phyloP scores from a whole-genome alignment of 495 filamentous ascomycete genomes.

The Penicillium taxi region DNA sequence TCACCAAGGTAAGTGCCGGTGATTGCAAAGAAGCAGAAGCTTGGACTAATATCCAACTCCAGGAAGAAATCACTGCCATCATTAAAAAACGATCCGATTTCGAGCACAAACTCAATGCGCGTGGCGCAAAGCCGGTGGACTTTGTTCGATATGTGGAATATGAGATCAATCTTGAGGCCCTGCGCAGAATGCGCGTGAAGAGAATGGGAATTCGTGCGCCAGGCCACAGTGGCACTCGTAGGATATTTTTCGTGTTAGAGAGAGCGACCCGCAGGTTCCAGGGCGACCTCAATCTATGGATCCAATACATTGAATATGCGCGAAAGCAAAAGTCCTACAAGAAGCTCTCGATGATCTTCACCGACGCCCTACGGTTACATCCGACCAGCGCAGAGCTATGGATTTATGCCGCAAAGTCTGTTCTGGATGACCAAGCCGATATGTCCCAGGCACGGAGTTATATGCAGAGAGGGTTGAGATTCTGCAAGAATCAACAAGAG shows the following conservation, averaged over 20 bases:
- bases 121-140: conserved; percentile 64
- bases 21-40: conserved; percentile 2
- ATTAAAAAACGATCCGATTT: conserved; percentile 85
- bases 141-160: conserved; percentile 83
- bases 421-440: conserved; percentile 69
- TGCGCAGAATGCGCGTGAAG: conserved; percentile 73
- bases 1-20: conserved; percentile 51
- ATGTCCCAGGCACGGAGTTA: conserved; percentile 80
- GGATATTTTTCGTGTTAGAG: conserved; percentile 83
- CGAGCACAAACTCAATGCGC: conserved; percentile 80
- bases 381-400: conserved; percentile 78
- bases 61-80: conserved; percentile 84
- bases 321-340: conserved; percentile 67
- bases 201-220: conserved; percentile 63
- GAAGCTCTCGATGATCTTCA: conserved; percentile 70
- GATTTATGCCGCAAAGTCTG: conserved; percentile 73
- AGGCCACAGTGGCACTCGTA: conserved; percentile 61
- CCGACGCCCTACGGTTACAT: conserved; percentile 70
- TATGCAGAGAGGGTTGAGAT: conserved; percentile 80
- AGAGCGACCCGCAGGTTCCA: conserved; percentile 80
- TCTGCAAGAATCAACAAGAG: conserved; percentile 61
- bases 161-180: conserved; percentile 79
- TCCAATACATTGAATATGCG: conserved; percentile 81
- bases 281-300: conserved; percentile 78
- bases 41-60: conserved; percentile 7